Percentiles rank a stretch among this genome's conserved stretches.
Evolutionary conservation across 164 flowering plant genomes (phyloP).

Genomic region (Malania oleifera): DNA sequence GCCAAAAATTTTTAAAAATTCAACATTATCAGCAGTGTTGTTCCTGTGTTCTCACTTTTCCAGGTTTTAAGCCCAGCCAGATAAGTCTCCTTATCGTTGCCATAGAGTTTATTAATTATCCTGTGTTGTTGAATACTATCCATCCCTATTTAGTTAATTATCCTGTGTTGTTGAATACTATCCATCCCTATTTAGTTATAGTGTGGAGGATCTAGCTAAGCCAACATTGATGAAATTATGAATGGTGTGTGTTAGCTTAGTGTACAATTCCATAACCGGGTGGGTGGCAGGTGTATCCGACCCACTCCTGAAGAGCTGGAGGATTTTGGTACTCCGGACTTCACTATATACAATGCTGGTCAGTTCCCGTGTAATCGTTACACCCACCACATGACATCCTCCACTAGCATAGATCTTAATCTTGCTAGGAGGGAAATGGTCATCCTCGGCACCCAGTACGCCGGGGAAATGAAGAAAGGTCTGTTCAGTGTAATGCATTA

Average conservation of each 20-base stretch:
- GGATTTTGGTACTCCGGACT: conserved; percentile 97
- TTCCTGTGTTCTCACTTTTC: conserved; percentile 9
- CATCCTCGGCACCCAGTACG: conserved; percentile 97
- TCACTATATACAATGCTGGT: conserved; percentile 99
- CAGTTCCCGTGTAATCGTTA: conserved; percentile 98
- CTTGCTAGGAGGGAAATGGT: conserved; percentile 97
- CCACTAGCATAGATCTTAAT: conserved; percentile 93
- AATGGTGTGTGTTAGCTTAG: conserved; percentile 22
- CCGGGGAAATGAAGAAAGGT: conserved; percentile 99
- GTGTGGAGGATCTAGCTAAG: not conserved
- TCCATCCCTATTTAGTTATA: conserved; percentile 7
- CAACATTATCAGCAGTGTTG: conserved; percentile 4
- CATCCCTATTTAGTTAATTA: not conserved
- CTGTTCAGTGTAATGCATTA: conserved; percentile 95
- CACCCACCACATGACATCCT: conserved; percentile 99
- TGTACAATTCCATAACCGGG: conserved; percentile 40
- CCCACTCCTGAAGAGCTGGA: conserved; percentile 97
- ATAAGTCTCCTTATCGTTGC: conserved; percentile 41
- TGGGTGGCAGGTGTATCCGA: conserved; percentile 97
- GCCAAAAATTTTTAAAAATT: not conserved
- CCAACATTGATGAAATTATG: not conserved
- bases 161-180: not conserved
- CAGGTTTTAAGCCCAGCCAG: conserved; percentile 23
- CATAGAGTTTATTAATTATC: conserved; percentile 2
- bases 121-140: conserved; percentile 1